Conservation (phyloP, 495 filamentous ascomycete species). For the Daldinia loculata region DNA sequence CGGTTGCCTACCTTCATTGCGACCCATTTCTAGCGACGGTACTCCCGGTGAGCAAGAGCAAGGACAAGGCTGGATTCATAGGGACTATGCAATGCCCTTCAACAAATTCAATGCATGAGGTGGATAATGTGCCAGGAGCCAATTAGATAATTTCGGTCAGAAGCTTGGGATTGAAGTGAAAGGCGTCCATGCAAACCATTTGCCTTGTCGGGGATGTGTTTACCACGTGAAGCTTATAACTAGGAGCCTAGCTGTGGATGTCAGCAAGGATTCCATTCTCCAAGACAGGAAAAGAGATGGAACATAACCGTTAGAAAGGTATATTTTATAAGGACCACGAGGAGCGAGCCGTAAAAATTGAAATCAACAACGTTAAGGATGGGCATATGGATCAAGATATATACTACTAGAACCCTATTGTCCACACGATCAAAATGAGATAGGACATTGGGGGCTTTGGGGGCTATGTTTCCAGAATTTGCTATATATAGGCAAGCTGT, state of each 20-base stretch:
- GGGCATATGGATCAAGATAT: neutral
- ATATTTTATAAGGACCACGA: neutral
- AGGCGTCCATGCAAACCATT: slow-evolving; percentile 1
- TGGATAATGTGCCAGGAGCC: neutral
- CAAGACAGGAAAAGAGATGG: neutral
- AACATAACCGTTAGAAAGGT: neutral
- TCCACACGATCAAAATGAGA: neutral
- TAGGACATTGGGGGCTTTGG: neutral
- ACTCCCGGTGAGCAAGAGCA: neutral
- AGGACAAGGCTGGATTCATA: neutral
- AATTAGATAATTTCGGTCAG: neutral
- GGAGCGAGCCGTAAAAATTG: neutral
- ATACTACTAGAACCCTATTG: neutral
- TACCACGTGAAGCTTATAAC: neutral
- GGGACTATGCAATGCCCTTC: neutral
- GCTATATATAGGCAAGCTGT: neutral
- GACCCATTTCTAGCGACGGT: neutral
- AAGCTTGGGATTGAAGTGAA: neutral
- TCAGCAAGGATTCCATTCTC: neutral
- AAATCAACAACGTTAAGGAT: neutral
- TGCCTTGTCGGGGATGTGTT: neutral
- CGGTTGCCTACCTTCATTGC: neutral
- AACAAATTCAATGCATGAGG: neutral
- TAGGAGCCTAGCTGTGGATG: neutral
- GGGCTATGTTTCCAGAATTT: neutral